Conservation (phyloP, 208 protist species). For the Acanthamoeba sp. region DNA sequence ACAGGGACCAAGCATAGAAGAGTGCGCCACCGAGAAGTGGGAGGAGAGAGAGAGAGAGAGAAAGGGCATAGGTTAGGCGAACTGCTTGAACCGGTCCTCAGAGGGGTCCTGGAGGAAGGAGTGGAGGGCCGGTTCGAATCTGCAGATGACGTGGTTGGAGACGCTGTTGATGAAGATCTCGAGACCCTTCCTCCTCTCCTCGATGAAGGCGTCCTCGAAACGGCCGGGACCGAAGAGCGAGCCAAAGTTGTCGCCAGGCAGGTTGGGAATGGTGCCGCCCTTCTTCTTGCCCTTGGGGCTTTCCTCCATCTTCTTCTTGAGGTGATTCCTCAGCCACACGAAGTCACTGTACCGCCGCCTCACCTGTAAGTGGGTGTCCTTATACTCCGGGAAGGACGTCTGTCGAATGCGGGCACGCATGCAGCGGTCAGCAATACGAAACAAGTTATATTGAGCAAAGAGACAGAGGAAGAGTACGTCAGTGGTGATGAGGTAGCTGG, state of each 20-base stretch:
- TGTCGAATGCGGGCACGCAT: background rate
- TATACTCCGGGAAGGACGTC: slow-evolving; percentile 85
- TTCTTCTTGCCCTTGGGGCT: slow-evolving; percentile 79
- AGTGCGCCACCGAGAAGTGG: background rate
- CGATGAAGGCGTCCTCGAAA: slow-evolving; percentile 82
- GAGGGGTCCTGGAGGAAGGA: slow-evolving; percentile 79
- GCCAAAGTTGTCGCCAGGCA: slow-evolving; percentile 81
- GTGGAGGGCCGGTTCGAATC: slow-evolving; percentile 79
- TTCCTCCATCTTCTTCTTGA: slow-evolving; percentile 83
- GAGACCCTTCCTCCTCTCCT: slow-evolving; percentile 81
- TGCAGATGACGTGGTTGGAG: slow-evolving; percentile 81
- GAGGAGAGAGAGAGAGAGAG: background rate
- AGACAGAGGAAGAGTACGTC: slow-evolving; percentile 1
- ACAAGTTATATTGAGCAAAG: background rate
- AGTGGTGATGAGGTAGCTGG: slow-evolving; percentile 73
- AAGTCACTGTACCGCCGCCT: slow-evolving; percentile 85
- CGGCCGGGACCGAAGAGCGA: slow-evolving; percentile 79
- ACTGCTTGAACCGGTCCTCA: slow-evolving; percentile 55
- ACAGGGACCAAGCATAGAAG: too few relatives aligned
- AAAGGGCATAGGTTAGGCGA: background rate
- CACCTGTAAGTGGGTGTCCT: slow-evolving; percentile 80
- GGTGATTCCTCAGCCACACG: slow-evolving; percentile 80
- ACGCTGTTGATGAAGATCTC: slow-evolving; percentile 84
- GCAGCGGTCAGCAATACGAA: background rate
- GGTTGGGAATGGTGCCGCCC: slow-evolving; percentile 78